phyloP scores from a whole-genome alignment of 1,284 basidiomycete genomes.

The Puccinia polysora region DNA sequence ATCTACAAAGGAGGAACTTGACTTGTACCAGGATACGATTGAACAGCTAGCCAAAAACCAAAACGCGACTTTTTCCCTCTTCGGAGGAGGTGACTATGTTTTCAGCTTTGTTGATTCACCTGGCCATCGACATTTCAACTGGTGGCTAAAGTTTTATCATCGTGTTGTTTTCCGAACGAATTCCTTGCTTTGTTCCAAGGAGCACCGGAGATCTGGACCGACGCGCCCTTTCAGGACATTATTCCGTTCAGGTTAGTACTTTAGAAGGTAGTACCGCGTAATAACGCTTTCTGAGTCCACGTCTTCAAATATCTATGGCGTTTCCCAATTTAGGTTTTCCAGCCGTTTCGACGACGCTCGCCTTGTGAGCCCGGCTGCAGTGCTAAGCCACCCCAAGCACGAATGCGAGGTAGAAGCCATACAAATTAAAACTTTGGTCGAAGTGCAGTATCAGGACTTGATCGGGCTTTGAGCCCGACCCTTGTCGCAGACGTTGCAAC shows the following conservation, averaged over 20 bases:
- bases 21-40: background rate
- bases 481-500: no score
- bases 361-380: background rate
- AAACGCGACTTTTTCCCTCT: slow-evolving; percentile 19
- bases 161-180: background rate
- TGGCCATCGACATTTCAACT: background rate
- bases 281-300: background rate
- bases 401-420: background rate
- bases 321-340: slow-evolving; percentile 14
- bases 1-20: background rate
- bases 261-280: background rate
- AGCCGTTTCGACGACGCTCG: slow-evolving; percentile 24
- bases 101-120: background rate
- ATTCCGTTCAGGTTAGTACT: slow-evolving; percentile 18
- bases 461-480: background rate
- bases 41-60: background rate
- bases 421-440: slow-evolving; percentile 1
- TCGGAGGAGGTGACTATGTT: slow-evolving; percentile 23
- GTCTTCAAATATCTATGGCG: background rate
- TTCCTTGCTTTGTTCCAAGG: background rate
- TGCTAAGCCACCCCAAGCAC: background rate
- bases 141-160: background rate
- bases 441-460: slow-evolving; percentile 4
- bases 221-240: slow-evolving; percentile 15
- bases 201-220: slow-evolving; percentile 25